phyloP scores from a whole-genome alignment of 768 basidiomycete species.

The Amanita brunnescens region DNA sequence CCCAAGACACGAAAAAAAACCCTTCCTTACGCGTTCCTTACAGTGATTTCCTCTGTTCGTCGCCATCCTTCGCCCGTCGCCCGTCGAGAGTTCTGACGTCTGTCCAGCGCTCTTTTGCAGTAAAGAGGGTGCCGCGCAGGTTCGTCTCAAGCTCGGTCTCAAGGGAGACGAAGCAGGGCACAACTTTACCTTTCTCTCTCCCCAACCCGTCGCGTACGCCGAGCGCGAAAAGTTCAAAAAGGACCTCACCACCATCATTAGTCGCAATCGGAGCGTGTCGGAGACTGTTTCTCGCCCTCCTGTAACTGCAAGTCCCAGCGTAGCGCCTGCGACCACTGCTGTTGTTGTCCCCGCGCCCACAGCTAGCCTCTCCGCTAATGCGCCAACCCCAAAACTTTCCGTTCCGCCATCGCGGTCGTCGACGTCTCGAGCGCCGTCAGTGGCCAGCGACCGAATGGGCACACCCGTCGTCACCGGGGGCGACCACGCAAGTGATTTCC shows the following conservation, averaged over 20 bases:
- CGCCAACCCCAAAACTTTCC: slow-evolving; percentile 24
- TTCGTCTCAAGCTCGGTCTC: slow-evolving; percentile 67
- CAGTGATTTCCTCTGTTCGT: slow-evolving; percentile 54
- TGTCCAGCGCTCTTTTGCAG: slow-evolving; percentile 72
- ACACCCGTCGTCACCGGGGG: slow-evolving; percentile 49
- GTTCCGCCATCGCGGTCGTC: slow-evolving; percentile 33
- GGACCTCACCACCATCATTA: slow-evolving; percentile 69
- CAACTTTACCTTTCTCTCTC: slow-evolving; percentile 75
- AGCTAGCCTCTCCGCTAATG: slow-evolving; percentile 13
- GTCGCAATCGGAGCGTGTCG: slow-evolving; percentile 50
- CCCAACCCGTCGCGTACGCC: slow-evolving; percentile 48
- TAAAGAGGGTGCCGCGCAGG: slow-evolving; percentile 75
- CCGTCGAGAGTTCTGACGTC: slow-evolving; percentile 38
- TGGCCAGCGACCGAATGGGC: slow-evolving; percentile 41
- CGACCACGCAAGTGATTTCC: slow-evolving; percentile 61
- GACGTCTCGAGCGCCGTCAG: slow-evolving; percentile 55
- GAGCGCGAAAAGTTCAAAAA: slow-evolving; percentile 82
- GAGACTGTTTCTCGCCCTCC: slow-evolving; percentile 24
- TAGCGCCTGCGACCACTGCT: neutral
- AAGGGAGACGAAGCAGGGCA: slow-evolving; percentile 63
- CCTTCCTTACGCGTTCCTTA: slow-evolving; percentile 58
- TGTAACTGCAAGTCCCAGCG: slow-evolving; percentile 15
- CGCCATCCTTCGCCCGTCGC: slow-evolving; percentile 18
- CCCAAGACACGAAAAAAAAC: slow-evolving; percentile 57
- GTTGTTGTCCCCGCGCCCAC: slow-evolving; percentile 12